These are phyloP conservation scores for Mallotus repandus DNA, from an alignment of 441 rosid species.

Conservation along the genomic window DNA sequence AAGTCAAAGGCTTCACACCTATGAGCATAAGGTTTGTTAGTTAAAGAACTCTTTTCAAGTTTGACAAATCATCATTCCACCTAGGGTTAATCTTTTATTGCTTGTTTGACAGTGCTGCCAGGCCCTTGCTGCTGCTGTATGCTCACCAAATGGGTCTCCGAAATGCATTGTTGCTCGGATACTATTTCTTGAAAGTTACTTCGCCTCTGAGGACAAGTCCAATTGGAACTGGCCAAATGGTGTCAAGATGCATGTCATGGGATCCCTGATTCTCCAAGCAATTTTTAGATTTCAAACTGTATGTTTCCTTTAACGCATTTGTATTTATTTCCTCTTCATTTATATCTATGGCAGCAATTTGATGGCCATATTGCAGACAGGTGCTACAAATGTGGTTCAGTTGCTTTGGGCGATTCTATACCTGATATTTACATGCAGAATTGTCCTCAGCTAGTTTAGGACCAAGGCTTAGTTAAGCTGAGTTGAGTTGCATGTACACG, in stretches of 20 bases:
- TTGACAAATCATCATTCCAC: neutral
- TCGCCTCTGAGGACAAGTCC: constrained; percentile 51
- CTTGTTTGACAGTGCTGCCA: constrained; percentile 66
- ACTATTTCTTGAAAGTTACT: constrained; percentile 77
- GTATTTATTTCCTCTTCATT: constrained; percentile 10
- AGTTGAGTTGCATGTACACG: too few species aligned
- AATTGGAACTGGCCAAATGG: constrained; percentile 76
- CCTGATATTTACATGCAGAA: neutral
- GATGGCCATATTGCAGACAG: constrained; percentile 4
- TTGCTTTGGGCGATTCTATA: neutral
- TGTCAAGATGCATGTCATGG: constrained; percentile 70
- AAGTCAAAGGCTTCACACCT: constrained; percentile 64
- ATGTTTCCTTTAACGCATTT: constrained; percentile 31
- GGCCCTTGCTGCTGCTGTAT: constrained; percentile 69
- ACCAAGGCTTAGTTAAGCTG: too few species aligned
- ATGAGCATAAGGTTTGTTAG: constrained; percentile 60
- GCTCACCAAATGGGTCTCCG: constrained; percentile 53
- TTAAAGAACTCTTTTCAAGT: neutral
- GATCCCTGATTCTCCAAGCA: constrained; percentile 83
- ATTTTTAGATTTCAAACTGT: constrained; percentile 75
- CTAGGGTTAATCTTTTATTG: neutral
- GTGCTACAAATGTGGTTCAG: constrained; percentile 7
- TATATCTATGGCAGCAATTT: neutral
- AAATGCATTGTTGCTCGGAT: constrained; percentile 58
- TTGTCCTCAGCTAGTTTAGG: too few species aligned